These are phyloP conservation scores for Phoma herbarum DNA, from an alignment of 2,329 filamentous ascomycete species.

Conservation along the genomic window DNA sequence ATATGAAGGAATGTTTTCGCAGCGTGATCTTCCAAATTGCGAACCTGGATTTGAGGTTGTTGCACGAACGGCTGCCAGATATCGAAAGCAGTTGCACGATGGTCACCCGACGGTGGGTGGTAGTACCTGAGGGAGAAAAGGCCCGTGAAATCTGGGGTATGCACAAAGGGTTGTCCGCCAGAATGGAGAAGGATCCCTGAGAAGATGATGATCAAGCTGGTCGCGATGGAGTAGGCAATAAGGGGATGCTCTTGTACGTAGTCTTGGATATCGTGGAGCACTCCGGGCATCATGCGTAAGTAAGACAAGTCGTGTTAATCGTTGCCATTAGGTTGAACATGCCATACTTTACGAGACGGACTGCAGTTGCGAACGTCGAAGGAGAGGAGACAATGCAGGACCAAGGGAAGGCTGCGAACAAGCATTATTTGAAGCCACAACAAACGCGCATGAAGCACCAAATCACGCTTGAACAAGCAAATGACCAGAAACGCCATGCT, in stretches of 20 bases:
- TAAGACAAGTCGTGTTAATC: constrained; percentile 26
- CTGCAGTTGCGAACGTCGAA: constrained; percentile 11
- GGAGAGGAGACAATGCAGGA: constrained; percentile 8
- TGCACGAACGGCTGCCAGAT: constrained; percentile 28
- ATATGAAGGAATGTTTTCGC: constrained; percentile 12
- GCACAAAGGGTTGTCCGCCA: constrained; percentile 18
- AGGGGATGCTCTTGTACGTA: constrained; percentile 36
- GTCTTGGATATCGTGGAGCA: constrained; percentile 32
- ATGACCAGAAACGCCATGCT: constrained; percentile 40
- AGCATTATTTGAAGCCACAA: constrained; percentile 22
- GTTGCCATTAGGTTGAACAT: constrained; percentile 36
- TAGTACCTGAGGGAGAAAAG: constrained; percentile 10
- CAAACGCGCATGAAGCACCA: constrained; percentile 32
- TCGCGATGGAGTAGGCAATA: constrained; percentile 23
- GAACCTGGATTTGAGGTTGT: constrained; percentile 22
- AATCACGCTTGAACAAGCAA: constrained; percentile 37
- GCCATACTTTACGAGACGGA: constrained; percentile 26
- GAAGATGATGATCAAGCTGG: constrained; percentile 30
- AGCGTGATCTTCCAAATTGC: constrained; percentile 25
- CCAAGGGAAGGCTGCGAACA: constrained; percentile 9
- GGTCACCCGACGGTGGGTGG: constrained; percentile 10
- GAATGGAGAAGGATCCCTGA: constrained; percentile 34
- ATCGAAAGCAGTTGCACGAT: constrained; percentile 1
- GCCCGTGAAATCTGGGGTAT: constrained; percentile 2
- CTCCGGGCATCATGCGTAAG: constrained; percentile 30